A percentile compares a stretch with the other conserved stretches of the same genome.
phyloP scores from a whole-genome alignment of 129 eudicot species.

The Centrapalus pauciflorus region DNA sequence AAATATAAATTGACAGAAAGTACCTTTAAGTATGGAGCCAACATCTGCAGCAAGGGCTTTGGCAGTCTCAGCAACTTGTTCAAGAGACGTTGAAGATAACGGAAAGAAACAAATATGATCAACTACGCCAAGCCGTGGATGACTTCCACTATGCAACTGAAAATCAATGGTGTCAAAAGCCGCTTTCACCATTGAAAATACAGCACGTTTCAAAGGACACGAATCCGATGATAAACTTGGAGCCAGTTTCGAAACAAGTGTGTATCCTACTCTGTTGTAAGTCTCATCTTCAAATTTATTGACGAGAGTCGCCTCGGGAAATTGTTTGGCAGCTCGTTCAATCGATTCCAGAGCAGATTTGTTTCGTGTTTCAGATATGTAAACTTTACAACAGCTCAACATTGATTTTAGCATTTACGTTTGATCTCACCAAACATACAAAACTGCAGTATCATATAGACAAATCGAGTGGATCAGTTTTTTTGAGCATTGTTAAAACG shows the following conservation, averaged over 20 bases:
- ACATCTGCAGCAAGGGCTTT: constrained; percentile 65
- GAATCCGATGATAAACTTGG: constrained; percentile 19
- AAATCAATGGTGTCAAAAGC: constrained; percentile 80
- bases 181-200: constrained; percentile 70
- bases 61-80: constrained; percentile 54
- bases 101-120: constrained; percentile 95
- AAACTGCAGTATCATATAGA: constrained; percentile 16
- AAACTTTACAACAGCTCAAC: constrained; percentile 81
- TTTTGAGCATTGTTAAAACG: too few species aligned
- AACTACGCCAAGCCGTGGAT: constrained; percentile 94
- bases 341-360: constrained; percentile 71
- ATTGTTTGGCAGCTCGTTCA: constrained; percentile 66
- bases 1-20: neutral
- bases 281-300: constrained; percentile 84
- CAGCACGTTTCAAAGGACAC: constrained; percentile 51
- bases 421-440: neutral
- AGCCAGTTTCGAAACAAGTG: constrained; percentile 61
- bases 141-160: constrained; percentile 64
- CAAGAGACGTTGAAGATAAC: constrained; percentile 48
- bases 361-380: constrained; percentile 94
- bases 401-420: constrained; percentile 53
- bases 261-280: constrained; percentile 94
- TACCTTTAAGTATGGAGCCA: constrained; percentile 75
- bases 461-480: too few species aligned
- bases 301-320: constrained; percentile 59